Evolutionary conservation across 148 eudicot species (phyloP), one percentile per base, ranked within the genome.

Genomic region (Diospyros kaki): DNA sequence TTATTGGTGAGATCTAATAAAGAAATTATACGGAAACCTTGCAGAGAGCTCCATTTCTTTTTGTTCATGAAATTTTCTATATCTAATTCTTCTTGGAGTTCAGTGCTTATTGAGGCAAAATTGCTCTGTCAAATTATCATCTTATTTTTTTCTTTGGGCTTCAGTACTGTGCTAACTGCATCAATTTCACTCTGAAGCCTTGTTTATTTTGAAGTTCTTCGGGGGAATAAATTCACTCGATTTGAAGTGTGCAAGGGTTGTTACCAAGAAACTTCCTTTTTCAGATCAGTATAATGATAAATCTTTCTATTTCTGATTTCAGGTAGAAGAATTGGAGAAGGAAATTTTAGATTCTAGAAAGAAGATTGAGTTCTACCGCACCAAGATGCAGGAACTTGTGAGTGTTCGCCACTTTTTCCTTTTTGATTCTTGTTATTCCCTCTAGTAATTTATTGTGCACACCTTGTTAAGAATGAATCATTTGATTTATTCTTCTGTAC

Each of bases 361-460:
- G 73, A 91, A 93, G 80, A 89, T 79, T 76, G 93, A 93, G 73
- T 93, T 89, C 85, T 96, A 81, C 82, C 91, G 92, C 66, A 81
- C 89, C 75, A 96, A 93, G 86, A 93, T 96, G 98, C 99, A 96
- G 77, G 99, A 96, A 85, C 85, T 96, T 77, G 99, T 93, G 78
- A 85, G 98, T 87, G 63, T 68, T 66, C 38, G 64, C 75, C 68
- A 65, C 5, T 2, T 17, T 58, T 66, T 41, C 51, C 4, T 17
- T 41, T 40, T 28, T 9, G 3, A 70, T 4, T 39, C 11, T 6
- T 53, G 11, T 45, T 52, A 14, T 63, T 3, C 12, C 38, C 28
- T 39, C 41, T 2, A 9, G 14, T 39, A 52, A 64, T 9, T 14
- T 8, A 13, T 58, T 13, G 55, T 42, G 4, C 46, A 65, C 55